A percentile compares a stretch with the other conserved stretches of the same genome.
These are phyloP conservation scores for Rhizoctonia solani DNA, from an alignment of 1,284 basidiomycete genomes.

Conservation along the genomic window DNA sequence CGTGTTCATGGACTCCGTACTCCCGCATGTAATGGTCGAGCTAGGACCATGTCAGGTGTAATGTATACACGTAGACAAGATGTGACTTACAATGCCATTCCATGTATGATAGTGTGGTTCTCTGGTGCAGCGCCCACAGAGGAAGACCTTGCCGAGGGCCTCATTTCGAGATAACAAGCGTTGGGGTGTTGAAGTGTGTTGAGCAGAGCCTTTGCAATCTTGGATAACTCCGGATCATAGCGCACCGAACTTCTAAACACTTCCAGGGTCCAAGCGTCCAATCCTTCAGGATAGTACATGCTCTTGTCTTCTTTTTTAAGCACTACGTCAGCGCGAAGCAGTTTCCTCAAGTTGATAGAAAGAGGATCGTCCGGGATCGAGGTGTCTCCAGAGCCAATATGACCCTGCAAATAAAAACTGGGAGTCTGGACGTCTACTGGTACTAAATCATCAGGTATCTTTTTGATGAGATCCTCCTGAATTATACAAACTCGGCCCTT, in stretches of 20 bases:
- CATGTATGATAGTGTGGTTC: background rate
- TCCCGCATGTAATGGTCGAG: slow-evolving; percentile 5
- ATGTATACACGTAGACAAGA: background rate
- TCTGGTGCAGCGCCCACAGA: background rate
- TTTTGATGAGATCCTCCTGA: background rate
- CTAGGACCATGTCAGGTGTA: background rate
- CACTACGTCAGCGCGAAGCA: slow-evolving; percentile 11
- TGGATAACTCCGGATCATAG: background rate
- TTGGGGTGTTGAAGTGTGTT: background rate
- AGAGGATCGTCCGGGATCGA: background rate
- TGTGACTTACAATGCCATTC: background rate
- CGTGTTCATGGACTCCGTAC: background rate
- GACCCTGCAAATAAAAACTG: background rate
- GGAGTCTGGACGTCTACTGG: background rate
- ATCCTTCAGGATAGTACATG: slow-evolving; percentile 2
- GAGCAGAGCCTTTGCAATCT: background rate
- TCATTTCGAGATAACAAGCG: slow-evolving; percentile 3
- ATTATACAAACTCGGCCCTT: too few relatives aligned
- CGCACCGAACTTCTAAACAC: background rate
- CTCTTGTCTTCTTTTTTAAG: background rate
- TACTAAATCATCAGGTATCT: background rate
- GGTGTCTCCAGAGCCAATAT: background rate
- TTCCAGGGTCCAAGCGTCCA: too few relatives aligned
- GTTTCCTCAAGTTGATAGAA: background rate
- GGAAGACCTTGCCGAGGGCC: background rate